A percentile compares a stretch with the other conserved stretches of the same genome.
These are phyloP conservation scores for Saturnispora zaruensis DNA, from an alignment of 805 yeast genomes.

Conservation along the genomic window DNA sequence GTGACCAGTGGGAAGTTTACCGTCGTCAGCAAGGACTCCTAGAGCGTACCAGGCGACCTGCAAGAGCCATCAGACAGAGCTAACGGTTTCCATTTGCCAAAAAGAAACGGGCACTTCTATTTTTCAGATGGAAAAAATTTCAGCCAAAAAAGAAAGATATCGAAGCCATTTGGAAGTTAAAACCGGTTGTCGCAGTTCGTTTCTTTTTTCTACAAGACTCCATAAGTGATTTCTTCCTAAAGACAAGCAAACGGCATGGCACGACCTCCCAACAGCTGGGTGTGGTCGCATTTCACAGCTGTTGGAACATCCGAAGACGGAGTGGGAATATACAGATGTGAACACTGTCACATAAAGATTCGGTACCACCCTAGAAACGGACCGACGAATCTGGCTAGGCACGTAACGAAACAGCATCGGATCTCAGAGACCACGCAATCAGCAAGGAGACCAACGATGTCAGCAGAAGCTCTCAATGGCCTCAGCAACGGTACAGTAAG, in stretches of 20 bases:
- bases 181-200: conserved; percentile 8
- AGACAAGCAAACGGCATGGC: conserved; percentile 20
- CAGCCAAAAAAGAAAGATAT: neutral
- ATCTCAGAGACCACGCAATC: conserved; percentile 9
- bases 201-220: conserved; percentile 4
- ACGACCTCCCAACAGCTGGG: conserved; percentile 31
- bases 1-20: conserved; percentile 94
- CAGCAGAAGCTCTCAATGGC: neutral
- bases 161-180: neutral
- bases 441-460: conserved; percentile 23
- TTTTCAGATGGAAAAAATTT: neutral
- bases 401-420: conserved; percentile 24
- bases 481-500: neutral
- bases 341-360: conserved; percentile 23
- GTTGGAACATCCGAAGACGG: conserved; percentile 15
- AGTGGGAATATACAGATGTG: conserved; percentile 15
- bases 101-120: conserved; percentile 9
- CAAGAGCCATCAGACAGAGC: conserved; percentile 22
- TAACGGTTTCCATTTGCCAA: too few species aligned
- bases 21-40: conserved; percentile 89
- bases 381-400: conserved; percentile 29
- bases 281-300: conserved; percentile 26
- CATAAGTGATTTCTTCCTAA: neutral
- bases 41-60: conserved; percentile 57
- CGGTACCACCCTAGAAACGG: conserved; percentile 29